Evolutionary conservation across 192 early-diverging fungal species (phyloP), one percentile per base, ranked within the genome.

Genomic region (Coemansia sp.): DNA sequence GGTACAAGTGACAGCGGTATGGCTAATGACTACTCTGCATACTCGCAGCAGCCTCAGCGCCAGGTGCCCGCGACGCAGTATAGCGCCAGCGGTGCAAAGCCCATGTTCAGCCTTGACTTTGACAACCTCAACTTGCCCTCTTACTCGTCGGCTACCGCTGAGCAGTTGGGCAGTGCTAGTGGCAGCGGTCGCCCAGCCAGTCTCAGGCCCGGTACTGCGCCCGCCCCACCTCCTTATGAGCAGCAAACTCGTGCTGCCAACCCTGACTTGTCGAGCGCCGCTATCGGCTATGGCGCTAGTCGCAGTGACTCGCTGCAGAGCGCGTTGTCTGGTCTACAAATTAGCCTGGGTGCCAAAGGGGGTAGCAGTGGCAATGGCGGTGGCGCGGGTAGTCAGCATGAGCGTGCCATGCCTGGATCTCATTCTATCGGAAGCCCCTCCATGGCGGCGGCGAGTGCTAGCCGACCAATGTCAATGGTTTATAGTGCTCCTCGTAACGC

Each of bases 91-190:
- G 26, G 18, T n/a, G 38, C 62, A 1, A 64, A 58, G 14, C 74
- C 73, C 20, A 77, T 83, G 72, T 80, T 81, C 25, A 83, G 65
- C 41, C 71, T 85, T 23, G 80, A 84, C 64, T 75, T 84, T 68
- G 83, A 84, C 66, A 78, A 82, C 31, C 76, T 84, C 48, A 84
- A 72, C 55, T 65, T 85, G 33, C 84, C 83, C 9, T 25, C 73
- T 9, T 78, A 78, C 43, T 76, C 73, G 28, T 69, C 76, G 26
- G 60, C 72, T 12, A 75, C 75, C 0, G 53, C 64, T 10, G 72
- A 74, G 20, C 78, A 79, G 47, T 64, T 74, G 21, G 69, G 50
- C 5, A 14, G 48, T n/a, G 62, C 18, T 9, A 64, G 68, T 59
- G 66, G 72, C 8, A 55, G 52, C 52, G 26, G 52, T 2, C 52